Evolutionary conservation across 306 rosid genomes (phyloP).

Genomic region (Prinsepia uniflora): DNA sequence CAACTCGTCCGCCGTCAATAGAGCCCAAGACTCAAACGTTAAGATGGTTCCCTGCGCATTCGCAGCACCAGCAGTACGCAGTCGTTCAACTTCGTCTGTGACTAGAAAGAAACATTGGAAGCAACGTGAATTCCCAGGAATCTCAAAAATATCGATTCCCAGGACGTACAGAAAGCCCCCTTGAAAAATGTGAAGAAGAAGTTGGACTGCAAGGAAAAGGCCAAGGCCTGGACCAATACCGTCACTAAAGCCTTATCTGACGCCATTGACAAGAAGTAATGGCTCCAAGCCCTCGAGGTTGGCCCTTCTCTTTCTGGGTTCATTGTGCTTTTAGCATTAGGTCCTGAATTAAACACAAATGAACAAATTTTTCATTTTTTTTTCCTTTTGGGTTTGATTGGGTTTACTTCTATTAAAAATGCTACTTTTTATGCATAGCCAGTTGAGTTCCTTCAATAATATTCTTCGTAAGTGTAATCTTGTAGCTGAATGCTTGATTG

Average conservation of each 20-base stretch:
- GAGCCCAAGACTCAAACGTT: conserved; percentile 29
- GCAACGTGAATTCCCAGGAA: conserved; percentile 71
- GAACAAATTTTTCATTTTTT: neutral
- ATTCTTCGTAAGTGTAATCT: neutral
- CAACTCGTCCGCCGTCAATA: conserved; percentile 19
- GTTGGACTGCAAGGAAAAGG: conserved; percentile 55
- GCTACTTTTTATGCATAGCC: neutral
- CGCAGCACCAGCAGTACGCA: conserved; percentile 42
- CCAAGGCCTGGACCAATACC: conserved; percentile 90
- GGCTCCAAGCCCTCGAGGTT: conserved; percentile 97
- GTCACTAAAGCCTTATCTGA: conserved; percentile 81
- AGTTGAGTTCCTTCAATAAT: neutral
- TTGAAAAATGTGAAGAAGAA: conserved; percentile 79
- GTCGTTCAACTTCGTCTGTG: conserved; percentile 11
- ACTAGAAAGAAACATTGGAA: conserved; percentile 78
- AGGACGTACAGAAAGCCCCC: conserved; percentile 39
- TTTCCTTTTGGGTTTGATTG: neutral
- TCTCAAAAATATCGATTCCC: conserved; percentile 38
- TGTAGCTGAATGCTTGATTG: neutral
- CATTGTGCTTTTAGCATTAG: neutral
- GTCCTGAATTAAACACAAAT: neutral
- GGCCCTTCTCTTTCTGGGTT: conserved; percentile 5
- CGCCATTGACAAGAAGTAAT: conserved; percentile 65
- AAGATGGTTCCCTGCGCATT: conserved; percentile 38
- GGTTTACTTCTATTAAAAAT: neutral